Percentiles rank a stretch among this genome's conserved stretches.
Conservation (phyloP, 495 filamentous ascomycete species). For the Podospora fimiseda region DNA sequence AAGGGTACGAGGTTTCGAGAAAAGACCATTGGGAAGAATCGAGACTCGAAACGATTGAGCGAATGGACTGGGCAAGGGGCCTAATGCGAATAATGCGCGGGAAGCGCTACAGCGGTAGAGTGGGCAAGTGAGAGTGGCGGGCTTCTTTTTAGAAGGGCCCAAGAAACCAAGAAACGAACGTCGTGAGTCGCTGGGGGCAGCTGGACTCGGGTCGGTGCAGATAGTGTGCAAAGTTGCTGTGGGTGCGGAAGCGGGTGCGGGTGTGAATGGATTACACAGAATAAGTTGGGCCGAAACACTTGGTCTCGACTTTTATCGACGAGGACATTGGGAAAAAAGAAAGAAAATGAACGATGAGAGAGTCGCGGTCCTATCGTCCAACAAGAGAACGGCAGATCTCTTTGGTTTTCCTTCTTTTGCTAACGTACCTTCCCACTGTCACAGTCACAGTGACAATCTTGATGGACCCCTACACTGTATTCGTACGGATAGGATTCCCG, state of each 20-base stretch:
- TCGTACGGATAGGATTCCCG: no score
- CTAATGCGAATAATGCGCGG: neutral
- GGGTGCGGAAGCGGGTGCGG: neutral
- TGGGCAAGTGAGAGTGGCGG: slow-evolving; percentile 1
- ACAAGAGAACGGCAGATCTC: neutral
- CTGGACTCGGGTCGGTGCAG: neutral
- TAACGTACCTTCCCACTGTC: neutral
- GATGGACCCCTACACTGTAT: no score
- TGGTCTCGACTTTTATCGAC: neutral
- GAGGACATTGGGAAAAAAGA: neutral
- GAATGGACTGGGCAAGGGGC: no score
- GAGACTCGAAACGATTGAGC: no score
- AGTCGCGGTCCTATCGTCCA: neutral
- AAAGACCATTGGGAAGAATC: no score
- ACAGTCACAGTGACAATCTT: neutral
- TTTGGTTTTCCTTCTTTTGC: neutral
- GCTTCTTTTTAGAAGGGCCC: neutral
- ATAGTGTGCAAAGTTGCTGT: neutral
- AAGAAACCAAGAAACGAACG: slow-evolving; percentile 8
- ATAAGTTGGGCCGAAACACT: slow-evolving; percentile 1
- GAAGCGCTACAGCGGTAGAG: neutral
- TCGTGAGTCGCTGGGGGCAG: slow-evolving; percentile 9
- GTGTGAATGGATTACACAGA: slow-evolving; percentile 8
- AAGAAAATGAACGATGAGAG: neutral
- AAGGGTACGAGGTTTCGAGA: no score